A percentile compares a stretch with the other conserved stretches of the same genome.
phyloP scores from a whole-genome alignment of 2,329 filamentous ascomycete species.

The Phaeoacremonium minimum region DNA sequence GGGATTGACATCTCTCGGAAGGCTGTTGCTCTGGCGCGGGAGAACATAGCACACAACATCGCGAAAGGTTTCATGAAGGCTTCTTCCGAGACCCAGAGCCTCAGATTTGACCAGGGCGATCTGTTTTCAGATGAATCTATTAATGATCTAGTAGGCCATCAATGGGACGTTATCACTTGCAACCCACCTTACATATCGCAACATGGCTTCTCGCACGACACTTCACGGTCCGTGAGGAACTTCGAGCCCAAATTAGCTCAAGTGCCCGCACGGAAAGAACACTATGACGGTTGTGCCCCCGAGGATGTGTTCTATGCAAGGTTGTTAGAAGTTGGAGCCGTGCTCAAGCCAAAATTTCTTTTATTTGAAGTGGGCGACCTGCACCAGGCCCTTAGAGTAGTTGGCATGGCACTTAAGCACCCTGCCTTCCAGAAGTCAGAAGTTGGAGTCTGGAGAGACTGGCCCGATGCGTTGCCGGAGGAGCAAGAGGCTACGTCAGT shows the following conservation, averaged over 20 bases:
- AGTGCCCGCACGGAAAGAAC: conserved; percentile 42
- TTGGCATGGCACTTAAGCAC: conserved; percentile 34
- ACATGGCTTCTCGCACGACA: conserved; percentile 55
- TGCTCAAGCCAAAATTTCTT: conserved; percentile 47
- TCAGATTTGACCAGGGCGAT: conserved; percentile 21
- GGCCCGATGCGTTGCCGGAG: conserved; percentile 38
- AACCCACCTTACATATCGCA: conserved; percentile 91
- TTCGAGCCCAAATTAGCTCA: conserved; percentile 80
- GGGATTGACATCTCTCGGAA: conserved; percentile 69
- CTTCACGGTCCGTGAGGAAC: conserved; percentile 69
- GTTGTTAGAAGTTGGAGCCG: conserved; percentile 51
- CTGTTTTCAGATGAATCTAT: conserved; percentile 36
- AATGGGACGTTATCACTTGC: conserved; percentile 67
- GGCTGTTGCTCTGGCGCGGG: conserved; percentile 61
- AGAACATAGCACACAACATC: conserved; percentile 57
- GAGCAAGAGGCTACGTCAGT: conserved; percentile 19
- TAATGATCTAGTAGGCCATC: not conserved
- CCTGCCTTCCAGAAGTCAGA: conserved; percentile 18
- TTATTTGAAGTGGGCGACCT: conserved; percentile 70
- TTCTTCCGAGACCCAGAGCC: not conserved
- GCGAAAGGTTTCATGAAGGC: conserved; percentile 7
- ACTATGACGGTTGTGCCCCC: conserved; percentile 10
- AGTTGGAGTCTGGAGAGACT: conserved; percentile 71
- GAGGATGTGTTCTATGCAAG: conserved; percentile 64
- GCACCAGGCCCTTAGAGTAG: conserved; percentile 63